Evolutionary conservation across 2,329 filamentous ascomycete species (phyloP).

Genomic region (Talaromyces sp.): DNA sequence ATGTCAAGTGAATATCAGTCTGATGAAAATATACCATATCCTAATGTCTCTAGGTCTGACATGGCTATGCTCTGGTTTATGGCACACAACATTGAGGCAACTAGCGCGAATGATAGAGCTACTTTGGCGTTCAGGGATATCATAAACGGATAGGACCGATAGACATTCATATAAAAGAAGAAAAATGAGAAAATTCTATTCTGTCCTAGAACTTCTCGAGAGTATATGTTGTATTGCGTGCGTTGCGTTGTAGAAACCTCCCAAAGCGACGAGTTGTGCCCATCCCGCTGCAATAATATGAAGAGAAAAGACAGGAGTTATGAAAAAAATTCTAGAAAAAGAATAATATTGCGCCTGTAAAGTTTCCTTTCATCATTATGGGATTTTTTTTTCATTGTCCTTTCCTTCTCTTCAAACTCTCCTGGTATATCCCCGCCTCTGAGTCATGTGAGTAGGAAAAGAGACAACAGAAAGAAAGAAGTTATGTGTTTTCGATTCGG

Average conservation of each 20-base stretch:
- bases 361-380: constrained; percentile 17
- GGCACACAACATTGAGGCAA: no score
- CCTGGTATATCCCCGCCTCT: neutral
- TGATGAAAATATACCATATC: neutral
- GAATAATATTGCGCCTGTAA: constrained; percentile 14
- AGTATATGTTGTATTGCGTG: neutral
- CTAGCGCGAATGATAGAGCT: no score
- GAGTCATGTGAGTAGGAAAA: constrained; percentile 2
- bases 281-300: constrained; percentile 5
- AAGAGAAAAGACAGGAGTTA: constrained; percentile 5
- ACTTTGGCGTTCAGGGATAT: neutral
- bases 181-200: constrained; percentile 8
- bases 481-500: constrained; percentile 10
- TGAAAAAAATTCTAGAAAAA: constrained; percentile 14
- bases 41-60: neutral
- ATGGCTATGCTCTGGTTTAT: neutral
- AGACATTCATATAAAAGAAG: neutral
- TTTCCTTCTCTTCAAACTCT: neutral
- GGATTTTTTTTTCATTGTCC: constrained; percentile 3
- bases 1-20: neutral
- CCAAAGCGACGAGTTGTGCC: constrained; percentile 1
- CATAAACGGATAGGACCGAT: neutral
- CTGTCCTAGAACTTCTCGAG: constrained; percentile 5
- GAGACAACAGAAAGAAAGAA: constrained; percentile 6
- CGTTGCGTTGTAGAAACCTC: neutral